Base-by-base conservation (phyloP, 2,329 filamentous ascomycete genomes). In the Monosporascus sp. region DNA sequence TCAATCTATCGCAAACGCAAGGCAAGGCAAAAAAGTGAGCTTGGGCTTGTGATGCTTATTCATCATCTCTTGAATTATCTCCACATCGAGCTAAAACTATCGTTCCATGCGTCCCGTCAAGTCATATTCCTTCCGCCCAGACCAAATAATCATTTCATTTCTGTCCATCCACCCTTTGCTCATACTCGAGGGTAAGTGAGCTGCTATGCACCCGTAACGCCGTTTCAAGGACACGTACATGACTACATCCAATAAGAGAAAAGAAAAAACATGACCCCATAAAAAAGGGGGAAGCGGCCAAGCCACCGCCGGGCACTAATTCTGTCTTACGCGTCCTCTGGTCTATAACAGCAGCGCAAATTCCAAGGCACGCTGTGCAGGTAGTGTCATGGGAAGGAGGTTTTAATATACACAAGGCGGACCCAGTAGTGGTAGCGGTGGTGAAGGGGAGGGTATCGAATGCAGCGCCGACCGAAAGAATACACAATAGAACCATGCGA, bases 371-470 rank as follows among this genome's bases (percentile, higher is more conserved):
- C 11, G 31, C 31, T 14, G 31, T 35, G 31, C 31, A 35, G 4
- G 31, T 14, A 5, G 31, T 14, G 31, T 14, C 9, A 5, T 15
- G n/a, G 9, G 20, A 24, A 26, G 43, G 2, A 24, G 24, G n/a
- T 7, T 15, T 28, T 46, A 46, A 31, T 46, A 46, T 46, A 46
- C 43, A 46, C 43, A 46, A 18, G 22, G 43, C 20, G 9, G 43
- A 22, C 51, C 40, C 35, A 45, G 43, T 48, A 31, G 6, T 15
- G 41, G 18, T 8, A 40, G 49, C 37, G 57, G 46, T 51, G 59
- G 31, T 35, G 31, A 59, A 63, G 62, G 65, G 58, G 58, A 55
- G 58, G 64, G 60, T 60, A 62, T 65, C 63, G 63, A 57, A 46
- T 49, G 47, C 37, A 49, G 51, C n/a, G 56, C 57, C 49, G 55